phyloP scores from a whole-genome alignment of 805 yeast genomes.

The Geotrichum ghanense region DNA sequence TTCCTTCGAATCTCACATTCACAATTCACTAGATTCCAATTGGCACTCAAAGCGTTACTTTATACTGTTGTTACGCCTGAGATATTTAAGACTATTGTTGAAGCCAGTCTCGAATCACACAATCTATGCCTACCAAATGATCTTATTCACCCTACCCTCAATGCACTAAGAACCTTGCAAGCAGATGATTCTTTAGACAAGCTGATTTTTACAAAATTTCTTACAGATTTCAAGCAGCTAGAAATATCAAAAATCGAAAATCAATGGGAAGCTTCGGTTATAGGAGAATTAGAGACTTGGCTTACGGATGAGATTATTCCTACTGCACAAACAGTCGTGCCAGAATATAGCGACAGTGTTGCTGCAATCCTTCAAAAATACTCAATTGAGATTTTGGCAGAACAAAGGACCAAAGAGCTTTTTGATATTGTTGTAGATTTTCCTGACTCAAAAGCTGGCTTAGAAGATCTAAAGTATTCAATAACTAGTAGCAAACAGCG shows the following conservation, averaged over 20 bases:
- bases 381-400: conserved; percentile 12
- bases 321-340: conserved; percentile 4
- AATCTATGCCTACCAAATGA: conserved; percentile 5
- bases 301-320: conserved; percentile 5
- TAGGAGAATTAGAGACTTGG: conserved; percentile 10
- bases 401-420: conserved; percentile 46
- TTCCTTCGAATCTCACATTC: conserved; percentile 1
- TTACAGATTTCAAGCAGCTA: conserved; percentile 11
- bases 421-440: conserved; percentile 43
- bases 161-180: conserved; percentile 12
- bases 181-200: conserved; percentile 14
- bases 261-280: conserved; percentile 9
- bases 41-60: conserved; percentile 16
- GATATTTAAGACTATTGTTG: conserved; percentile 6
- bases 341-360: conserved; percentile 19
- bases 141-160: neutral
- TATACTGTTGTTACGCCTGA: conserved; percentile 9
- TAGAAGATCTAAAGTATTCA: conserved; percentile 48
- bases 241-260: conserved; percentile 10
- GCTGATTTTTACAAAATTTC: conserved; percentile 10
- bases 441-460: conserved; percentile 42
- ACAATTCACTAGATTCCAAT: conserved; percentile 3
- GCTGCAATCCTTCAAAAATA: conserved; percentile 4
- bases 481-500: conserved; percentile 39
- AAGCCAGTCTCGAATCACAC: conserved; percentile 5